Base-by-base conservation (phyloP, 2,329 filamentous ascomycete species). In the Xylaria sp. region DNA sequence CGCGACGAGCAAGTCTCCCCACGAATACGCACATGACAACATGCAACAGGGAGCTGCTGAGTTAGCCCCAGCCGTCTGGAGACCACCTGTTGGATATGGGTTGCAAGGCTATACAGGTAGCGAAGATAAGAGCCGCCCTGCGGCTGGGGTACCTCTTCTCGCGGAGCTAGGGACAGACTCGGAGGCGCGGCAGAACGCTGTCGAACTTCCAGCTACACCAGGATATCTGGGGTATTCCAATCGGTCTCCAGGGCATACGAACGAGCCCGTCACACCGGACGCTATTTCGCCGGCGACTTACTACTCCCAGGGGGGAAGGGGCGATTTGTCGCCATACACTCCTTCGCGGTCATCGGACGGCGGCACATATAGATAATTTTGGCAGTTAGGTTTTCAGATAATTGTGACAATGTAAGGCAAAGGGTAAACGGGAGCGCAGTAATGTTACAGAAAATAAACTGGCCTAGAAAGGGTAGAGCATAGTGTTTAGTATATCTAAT, bases 21-120 rank as follows among this genome's bases (percentile, higher is more conserved):
- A 57, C 28, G 64, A 68, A 49, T 72, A 66, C 57, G 70, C 71
- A n/a, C 69, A 72, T 11, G 52, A 70, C 42, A 70, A 69, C 55
- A 45, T 25, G 40, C 71, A 71, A 35, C 64, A 64, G 43, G 66
- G 46, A 1, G 57, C 62, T 3, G 68, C 63, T 25, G 71, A 73
- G 60, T 58, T 72, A 15, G 55, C 57, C 1, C 59, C 62, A 1
- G 47, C 35, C 31, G 59, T 67, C 37, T 69, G 64, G 67, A 67
- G 61, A 28, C 46, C 37, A 42, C 42, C 37, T n/a, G 35, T 53
- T 2, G 57, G 54, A 38, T 60, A 51, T 58, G 15, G 55, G 35
- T 4, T 53, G 57, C 33, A 61, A 43, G 19, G 62, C 12, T 60
- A 57, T 23, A 17, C 38, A 33, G 12, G 17, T 19, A 51, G 61